These are phyloP conservation scores for Leishmania mexicana DNA, from an alignment of 208 protist genomes.

Conservation along the genomic window DNA sequence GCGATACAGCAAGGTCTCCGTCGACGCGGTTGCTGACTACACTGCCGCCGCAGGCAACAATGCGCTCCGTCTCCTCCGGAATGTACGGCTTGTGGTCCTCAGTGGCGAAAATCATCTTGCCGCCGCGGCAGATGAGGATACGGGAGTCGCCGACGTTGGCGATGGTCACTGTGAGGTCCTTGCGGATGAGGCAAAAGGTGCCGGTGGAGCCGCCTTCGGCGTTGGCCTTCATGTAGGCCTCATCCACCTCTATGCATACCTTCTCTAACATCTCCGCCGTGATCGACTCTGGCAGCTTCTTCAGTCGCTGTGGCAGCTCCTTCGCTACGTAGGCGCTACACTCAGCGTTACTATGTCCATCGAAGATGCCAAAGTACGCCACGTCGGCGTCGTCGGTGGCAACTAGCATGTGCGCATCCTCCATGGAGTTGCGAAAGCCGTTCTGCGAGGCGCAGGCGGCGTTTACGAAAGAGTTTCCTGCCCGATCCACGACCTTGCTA, in stretches of 20 bases:
- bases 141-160: slow-evolving; percentile 93
- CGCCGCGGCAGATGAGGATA: slow-evolving; percentile 70
- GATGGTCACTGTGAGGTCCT: slow-evolving; percentile 58
- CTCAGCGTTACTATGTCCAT: slow-evolving; percentile 85
- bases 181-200: slow-evolving; percentile 78
- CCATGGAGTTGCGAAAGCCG: slow-evolving; percentile 87
- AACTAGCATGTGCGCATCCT: slow-evolving; percentile 86
- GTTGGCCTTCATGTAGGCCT: slow-evolving; percentile 66
- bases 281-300: slow-evolving; percentile 52
- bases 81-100: slow-evolving; percentile 93
- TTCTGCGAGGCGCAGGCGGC: slow-evolving; percentile 67
- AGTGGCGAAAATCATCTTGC: slow-evolving; percentile 72
- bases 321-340: slow-evolving; percentile 84
- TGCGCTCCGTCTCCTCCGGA: slow-evolving; percentile 75
- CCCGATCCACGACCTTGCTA: slow-evolving; percentile 85
- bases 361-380: slow-evolving; percentile 88
- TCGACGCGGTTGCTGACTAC: slow-evolving; percentile 90
- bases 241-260: slow-evolving; percentile 74
- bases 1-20: slow-evolving; percentile 92
- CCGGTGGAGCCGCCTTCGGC: slow-evolving; percentile 80
- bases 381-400: slow-evolving; percentile 31
- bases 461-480: slow-evolving; percentile 60
- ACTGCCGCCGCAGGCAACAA: slow-evolving; percentile 85
- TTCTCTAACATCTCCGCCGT: slow-evolving; percentile 69
- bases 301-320: slow-evolving; percentile 54